Base-by-base conservation (phyloP, 2,329 filamentous ascomycete genomes). In the Colletotrichum sp. region DNA sequence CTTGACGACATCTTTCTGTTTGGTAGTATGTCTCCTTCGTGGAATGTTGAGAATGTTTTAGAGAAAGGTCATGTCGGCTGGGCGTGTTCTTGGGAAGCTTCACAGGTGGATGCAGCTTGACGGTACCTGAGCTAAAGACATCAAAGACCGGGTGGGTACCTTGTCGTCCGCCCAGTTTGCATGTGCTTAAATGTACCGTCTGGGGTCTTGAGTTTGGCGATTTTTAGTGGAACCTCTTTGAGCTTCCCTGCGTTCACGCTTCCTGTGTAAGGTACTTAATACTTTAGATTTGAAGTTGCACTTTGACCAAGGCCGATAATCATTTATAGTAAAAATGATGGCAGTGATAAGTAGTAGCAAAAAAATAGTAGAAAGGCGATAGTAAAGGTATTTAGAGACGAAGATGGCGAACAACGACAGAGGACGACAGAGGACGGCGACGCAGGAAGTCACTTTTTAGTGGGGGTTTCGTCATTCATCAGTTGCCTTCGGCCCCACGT, bases 1-100 rank as follows among this genome's bases (percentile, higher is more conserved):
- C 90, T 85, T 69, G 90, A 90, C 15, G 92, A 88, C 89, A 92
- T 93, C 44, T 26, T 60, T 39, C 44, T 21, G n/a, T 52, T 7
- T 52, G 44, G 12, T 52, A 32, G 18, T 18, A 39, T n/a, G 36
- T 55, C 21, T 34, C 13, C 26, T 65, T 39, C 52, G 28, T 44
- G 28, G 52, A 39, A 59, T 32, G 28, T 64, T 6, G 68, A 28
- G 57, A 30, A 12, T 76, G 77, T 52, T 65, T 59, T 60, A 30
- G 18, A 34, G 24, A 13, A 24, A 8, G 32, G 39, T 32, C n/a
- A 68, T 64, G 59, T 60, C 69, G 39, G 39, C 32, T 68, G 64
- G 64, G 72, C 67, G 68, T 68, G 60, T 26, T 65, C 59, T 70
- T 28, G 16, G 21, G 71, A 28, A 69, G 68, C 75, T 72, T 67